A percentile compares a stretch with the other conserved stretches of the same genome.
Evolutionary conservation across 163 green algal species (phyloP).

Genomic region (Chlorella variabilis): DNA sequence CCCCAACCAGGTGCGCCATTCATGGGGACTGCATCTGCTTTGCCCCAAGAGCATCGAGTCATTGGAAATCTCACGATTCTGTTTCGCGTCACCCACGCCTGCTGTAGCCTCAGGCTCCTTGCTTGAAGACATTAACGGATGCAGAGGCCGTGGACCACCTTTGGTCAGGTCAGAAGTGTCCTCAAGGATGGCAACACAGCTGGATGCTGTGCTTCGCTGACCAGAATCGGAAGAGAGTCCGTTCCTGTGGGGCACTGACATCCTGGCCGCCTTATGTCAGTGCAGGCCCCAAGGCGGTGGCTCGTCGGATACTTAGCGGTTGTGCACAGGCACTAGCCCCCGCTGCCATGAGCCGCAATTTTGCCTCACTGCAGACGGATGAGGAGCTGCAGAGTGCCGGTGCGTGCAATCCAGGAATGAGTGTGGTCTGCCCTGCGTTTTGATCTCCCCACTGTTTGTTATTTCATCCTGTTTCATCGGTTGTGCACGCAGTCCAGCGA

Average conservation of each 20-base stretch:
- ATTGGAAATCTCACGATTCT: no score
- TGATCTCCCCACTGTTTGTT: no score
- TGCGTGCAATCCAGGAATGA: background rate
- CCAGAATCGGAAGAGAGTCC: no score
- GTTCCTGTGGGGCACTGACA: background rate
- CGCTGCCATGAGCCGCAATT: background rate
- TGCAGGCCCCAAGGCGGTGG: constrained; percentile 44
- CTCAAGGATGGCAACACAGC: background rate
- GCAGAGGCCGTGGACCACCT: constrained; percentile 71
- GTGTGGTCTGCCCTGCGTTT: no score
- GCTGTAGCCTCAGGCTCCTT: constrained; percentile 49
- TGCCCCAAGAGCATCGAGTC: no score
- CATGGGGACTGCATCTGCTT: background rate
- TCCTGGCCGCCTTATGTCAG: no score
- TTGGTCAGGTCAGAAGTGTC: constrained; percentile 58
- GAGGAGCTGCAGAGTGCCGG: constrained; percentile 15
- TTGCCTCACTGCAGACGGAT: background rate
- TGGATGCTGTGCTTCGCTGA: constrained; percentile 17
- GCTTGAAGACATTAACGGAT: constrained; percentile 65
- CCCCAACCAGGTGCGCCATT: constrained; percentile 36
- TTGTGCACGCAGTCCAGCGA: background rate
- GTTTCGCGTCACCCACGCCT: no score
- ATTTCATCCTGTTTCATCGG: background rate
- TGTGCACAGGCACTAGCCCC: background rate
- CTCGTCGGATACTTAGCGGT: constrained; percentile 38